Evolutionary conservation across 768 basidiomycete species (phyloP), one percentile per base, ranked within the genome.

Genomic region (Rhodotorula kratochvilovae): DNA sequence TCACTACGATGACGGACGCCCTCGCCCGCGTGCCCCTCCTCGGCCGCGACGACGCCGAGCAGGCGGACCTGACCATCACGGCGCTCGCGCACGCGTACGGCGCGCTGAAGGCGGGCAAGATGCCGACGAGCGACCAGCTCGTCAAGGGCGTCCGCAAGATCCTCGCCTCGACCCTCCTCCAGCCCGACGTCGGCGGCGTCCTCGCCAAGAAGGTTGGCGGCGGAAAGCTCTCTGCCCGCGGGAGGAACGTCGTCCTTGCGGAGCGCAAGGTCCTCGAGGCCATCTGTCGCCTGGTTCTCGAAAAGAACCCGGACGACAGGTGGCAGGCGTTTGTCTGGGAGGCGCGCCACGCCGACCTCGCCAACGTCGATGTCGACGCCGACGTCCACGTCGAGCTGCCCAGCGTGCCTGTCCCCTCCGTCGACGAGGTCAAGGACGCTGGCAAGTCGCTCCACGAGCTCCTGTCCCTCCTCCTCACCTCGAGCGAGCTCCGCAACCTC

Each of bases 391-490:
- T 70, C 62, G 80, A 81, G 63, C 68, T 81, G 23, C 78, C 78
- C 51, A 53, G 67, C 45, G 78, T 81, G 64, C 78, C 78, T n/a
- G 76, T 77, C 46, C 77, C 78, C 54, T 76, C 78, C 3, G 77
- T 80, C 64, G 67, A 75, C 23, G 73, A 74, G 60, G 33, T 74
- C 59, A 59, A 57, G 51, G 59, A 70, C n/a, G 69, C 69, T 15
- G 56, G 57, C 42, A 55, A 70, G 25, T 78, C 79, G 13, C 79
- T 81, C 72, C 75, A 79, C 50, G 79, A 79, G 68, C 79, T 82
- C 75, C 71, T 77, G 33, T 75, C 76, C 39, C 76, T 81, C 56
- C 76, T 82, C 66, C 79, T 74, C 72, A 82, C 82, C 66, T 80
- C 79, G 65, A 59, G 71, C 64, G 72, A 77, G 50, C 81, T 82